Percentiles rank a stretch among this genome's conserved stretches.
These are phyloP conservation scores for Vanderwaltozyma tropicalis DNA, from an alignment of 805 yeast genomes.

Conservation along the genomic window DNA sequence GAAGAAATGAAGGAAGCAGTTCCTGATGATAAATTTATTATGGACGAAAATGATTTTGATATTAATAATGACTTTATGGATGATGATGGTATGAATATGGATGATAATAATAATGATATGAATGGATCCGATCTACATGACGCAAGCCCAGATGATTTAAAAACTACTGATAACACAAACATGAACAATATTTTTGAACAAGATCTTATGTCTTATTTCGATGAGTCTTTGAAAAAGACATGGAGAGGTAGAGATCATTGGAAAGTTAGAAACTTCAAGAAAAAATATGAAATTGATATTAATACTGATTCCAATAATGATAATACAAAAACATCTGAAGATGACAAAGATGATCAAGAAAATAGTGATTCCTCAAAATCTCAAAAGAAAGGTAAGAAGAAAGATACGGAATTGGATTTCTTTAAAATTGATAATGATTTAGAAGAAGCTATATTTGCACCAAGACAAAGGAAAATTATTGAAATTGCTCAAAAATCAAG, in stretches of 20 bases:
- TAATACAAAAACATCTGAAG: background rate
- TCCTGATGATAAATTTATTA: slow-evolving; percentile 25
- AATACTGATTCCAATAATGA: background rate
- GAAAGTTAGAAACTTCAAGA: slow-evolving; percentile 60
- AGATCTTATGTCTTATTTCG: slow-evolving; percentile 73
- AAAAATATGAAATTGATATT: slow-evolving; percentile 8
- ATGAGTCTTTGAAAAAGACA: slow-evolving; percentile 51
- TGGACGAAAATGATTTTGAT: slow-evolving; percentile 6
- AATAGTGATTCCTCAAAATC: background rate
- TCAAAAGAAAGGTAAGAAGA: slow-evolving; percentile 26
- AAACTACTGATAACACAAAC: too few species aligned
- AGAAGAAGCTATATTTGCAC: slow-evolving; percentile 34
- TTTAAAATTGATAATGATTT: slow-evolving; percentile 29
- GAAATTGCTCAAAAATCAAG: slow-evolving; percentile 35
- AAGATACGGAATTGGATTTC: slow-evolving; percentile 36
- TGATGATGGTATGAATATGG: slow-evolving; percentile 6
- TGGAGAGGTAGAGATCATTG: slow-evolving; percentile 95
- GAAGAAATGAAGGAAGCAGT: slow-evolving; percentile 22
- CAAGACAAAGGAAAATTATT: slow-evolving; percentile 26
- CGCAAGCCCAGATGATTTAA: slow-evolving; percentile 12
- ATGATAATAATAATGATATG: slow-evolving; percentile 8
- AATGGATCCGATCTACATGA: too few species aligned
- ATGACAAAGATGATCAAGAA: slow-evolving; percentile 1
- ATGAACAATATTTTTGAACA: slow-evolving; percentile 36
- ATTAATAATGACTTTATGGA: slow-evolving; percentile 8